These are phyloP conservation scores for Boletales sp. DNA, from an alignment of 768 basidiomycete genomes.

Conservation along the genomic window DNA sequence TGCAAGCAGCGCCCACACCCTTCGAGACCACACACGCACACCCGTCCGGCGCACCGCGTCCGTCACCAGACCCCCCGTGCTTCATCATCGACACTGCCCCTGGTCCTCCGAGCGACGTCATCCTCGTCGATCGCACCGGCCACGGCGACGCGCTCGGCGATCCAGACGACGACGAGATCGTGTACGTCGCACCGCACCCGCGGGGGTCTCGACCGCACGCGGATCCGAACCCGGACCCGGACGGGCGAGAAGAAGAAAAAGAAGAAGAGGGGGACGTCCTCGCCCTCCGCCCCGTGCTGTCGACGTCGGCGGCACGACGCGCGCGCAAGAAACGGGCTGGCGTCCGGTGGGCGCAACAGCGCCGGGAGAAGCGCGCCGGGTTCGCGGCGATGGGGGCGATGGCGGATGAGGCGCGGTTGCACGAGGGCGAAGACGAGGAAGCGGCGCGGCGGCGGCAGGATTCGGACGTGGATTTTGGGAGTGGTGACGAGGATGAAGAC, in stretches of 20 bases:
- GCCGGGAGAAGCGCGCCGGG: slow-evolving; percentile 17
- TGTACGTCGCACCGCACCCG: slow-evolving; percentile 78
- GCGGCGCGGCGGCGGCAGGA: slow-evolving; percentile 54
- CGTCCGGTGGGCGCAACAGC: slow-evolving; percentile 13
- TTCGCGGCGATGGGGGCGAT: slow-evolving; percentile 55
- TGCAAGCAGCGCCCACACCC: no score
- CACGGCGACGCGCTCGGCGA: slow-evolving; percentile 17
- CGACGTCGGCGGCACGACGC: slow-evolving; percentile 23
- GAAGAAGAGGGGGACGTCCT: no score
- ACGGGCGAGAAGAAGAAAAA: no score
- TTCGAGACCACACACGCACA: no score
- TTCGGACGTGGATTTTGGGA: slow-evolving; percentile 72
- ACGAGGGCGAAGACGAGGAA: slow-evolving; percentile 33
- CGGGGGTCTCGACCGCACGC: no score
- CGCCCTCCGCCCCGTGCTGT: no score
- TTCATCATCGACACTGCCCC: slow-evolving; percentile 38
- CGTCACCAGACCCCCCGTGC: no score
- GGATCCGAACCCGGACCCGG: no score
- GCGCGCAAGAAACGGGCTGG: slow-evolving; percentile 18
- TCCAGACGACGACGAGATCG: slow-evolving; percentile 52
- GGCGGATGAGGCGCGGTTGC: slow-evolving; percentile 50
- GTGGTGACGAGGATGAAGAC: slow-evolving; percentile 36
- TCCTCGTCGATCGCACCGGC: slow-evolving; percentile 20
- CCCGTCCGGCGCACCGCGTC: no score
- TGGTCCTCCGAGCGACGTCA: slow-evolving; percentile 17